Evolutionary conservation across 176 grass and related monocot species (phyloP), one percentile per base, ranked within the genome.

Genomic region (Musa acuminata): DNA sequence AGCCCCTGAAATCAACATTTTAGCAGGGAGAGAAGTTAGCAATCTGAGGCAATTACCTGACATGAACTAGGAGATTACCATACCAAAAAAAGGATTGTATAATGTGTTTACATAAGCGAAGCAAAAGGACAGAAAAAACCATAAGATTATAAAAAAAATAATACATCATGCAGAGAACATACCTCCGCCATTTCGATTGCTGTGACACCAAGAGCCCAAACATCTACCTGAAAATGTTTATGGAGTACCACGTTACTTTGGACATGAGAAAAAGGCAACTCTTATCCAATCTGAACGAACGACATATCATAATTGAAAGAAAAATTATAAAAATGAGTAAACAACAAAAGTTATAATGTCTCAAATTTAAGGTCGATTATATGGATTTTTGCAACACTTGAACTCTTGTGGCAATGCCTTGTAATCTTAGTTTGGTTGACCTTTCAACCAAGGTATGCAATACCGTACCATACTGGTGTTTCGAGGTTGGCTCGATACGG

Each of bases 161-260:
- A 17, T 11, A 20, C 20, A 51, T 5, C 55, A 69, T 70, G 66
- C 17, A 71, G 55, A 27, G 50, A 76, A 71, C 62, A 22, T 83
- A 99, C 95, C 95, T 99, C 95, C 80, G 88, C 95, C 95, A 99
- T 99, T 79, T 99, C 95, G 82, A 99, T 99, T 75, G 95, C 95
- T 57, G 95, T 91, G 71, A 99, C 90, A 86, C 95, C 95, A 80
- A 99, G 88, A 79, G 95, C 95, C 95, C 95, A 99, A 74, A 99
- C 95, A 85, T 99, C 95, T 67, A 99, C 95, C 95, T 99, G 78
- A 69, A 71, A 72, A 84, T 49, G 13, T 11, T 50, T 25, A 19
- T 21, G 51, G 14, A n/a, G 17, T 50, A 50, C 14, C 25, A n/a
- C 16, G 55, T 59, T 16, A 59, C 55, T 6, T 11, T 35, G 43